Evolutionary conservation across 2,329 filamentous ascomycete species (phyloP), one percentile per base, ranked within the genome.

Genomic region (Cadophora malorum): DNA sequence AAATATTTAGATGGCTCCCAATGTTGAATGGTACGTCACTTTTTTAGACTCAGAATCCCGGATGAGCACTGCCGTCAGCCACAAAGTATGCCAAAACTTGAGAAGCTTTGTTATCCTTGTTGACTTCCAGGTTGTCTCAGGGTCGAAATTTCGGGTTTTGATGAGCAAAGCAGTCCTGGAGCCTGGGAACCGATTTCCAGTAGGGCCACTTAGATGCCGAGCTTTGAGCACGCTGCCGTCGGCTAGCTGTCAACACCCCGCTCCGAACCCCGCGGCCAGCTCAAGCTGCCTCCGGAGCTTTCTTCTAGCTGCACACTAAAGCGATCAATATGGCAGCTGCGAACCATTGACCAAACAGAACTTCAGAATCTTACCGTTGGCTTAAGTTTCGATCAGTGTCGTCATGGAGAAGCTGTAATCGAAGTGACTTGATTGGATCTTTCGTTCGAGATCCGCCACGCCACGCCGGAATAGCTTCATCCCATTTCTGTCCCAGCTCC

Each of bases 361-460:
- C 1, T 25, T 38, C 4, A 21, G 31, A 33, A 23, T 16, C 14
- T 41, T n/a, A 9, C 19, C 14, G n/a, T 7, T 25, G n/a, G 33
- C 56, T 59, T 16, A 21, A 25, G 25, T 23, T 9, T 3, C 28
- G 56, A 25, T 28, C 35, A 28, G 35, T 41, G n/a, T 59, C 56
- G 56, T 59, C 56, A 28, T 59, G 35, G n/a, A 41, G 33, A 8
- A 19, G 35, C 35, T 45, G 56, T 23, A 59, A 59, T 59, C 33
- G 33, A 41, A 41, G 33, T 21, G 21, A 23, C 21, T 10, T 59
- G 9, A 59, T 59, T 59, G 59, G 47, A 50, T 25, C 45, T 6
- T 5, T 19, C 6, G n/a, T 19, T 28, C 28, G 28, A 28, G 28
- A 21, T 6, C n/a, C 4, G 35, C 35, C 10, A 21, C 10, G 19